Evolutionary conservation across 1,284 basidiomycete species (phyloP), one percentile per base, ranked within the genome.

Genomic region (Meripilus lineatus): DNA sequence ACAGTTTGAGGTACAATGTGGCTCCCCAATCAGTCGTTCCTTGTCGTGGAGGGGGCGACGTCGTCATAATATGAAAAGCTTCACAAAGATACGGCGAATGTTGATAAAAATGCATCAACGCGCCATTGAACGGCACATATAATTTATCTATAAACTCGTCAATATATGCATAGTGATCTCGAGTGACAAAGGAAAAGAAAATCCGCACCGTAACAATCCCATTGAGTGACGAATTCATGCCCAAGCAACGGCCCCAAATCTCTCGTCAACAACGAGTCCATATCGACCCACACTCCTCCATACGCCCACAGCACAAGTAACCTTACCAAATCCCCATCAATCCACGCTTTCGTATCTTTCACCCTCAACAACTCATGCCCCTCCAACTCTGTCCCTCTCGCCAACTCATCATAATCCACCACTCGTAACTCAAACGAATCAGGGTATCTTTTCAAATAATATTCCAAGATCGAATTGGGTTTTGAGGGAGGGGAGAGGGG

Each of bases 141-240:
- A 79, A 69, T 70, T 95, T 94, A 67, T 91, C 89, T 90, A 60
- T 44, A 24, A 30, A 14, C 4, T n/a, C n/a, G n/a, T 18, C 25
- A 23, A 15, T 2, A 33, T 33, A 26, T 35, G 36, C 32, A 32
- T 10, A 17, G 3, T 24, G 6, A 13, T 18, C 24, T 33, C 7
- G 35, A 30, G 25, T 5, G 21, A 42, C 10, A 32, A 24, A 25
- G 8, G 35, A 4, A 24, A 38, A 20, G 14, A 3, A 66, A n/a
- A n/a, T n/a, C n/a, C 83, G 50, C 59, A 93, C 91, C 89, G 59
- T 93, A 94, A 61, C 93, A 96, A 59, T 96, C 93, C 93, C 93
- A 95, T 61, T 95, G 91, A 1, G 87, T 92, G 10, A 96, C 88
- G 62, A 93, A 97, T 63, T 97, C 93, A 57, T 89, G 86, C 63